phyloP scores from a whole-genome alignment of 345 rosid genomes.

The Draba incana region DNA sequence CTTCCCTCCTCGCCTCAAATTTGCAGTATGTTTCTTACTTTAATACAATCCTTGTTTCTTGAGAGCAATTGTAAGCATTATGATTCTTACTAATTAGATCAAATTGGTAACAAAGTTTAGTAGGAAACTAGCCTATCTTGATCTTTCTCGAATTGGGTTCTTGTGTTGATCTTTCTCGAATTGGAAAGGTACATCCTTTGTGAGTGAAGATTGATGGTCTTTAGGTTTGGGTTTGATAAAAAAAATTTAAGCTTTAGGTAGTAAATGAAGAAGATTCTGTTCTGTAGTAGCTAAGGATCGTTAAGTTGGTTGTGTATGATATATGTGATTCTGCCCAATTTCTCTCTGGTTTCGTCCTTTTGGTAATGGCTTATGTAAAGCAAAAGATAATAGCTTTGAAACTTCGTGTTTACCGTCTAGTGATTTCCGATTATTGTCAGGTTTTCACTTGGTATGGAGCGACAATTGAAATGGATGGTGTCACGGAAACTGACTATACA shows the following conservation, averaged over 20 bases:
- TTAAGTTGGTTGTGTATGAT: slow-evolving; percentile 5
- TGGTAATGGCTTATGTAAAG: background rate
- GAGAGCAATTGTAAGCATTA: background rate
- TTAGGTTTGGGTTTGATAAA: slow-evolving; percentile 18
- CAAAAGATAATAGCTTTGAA: background rate
- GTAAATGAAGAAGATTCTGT: background rate
- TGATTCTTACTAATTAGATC: background rate
- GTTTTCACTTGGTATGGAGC: slow-evolving; percentile 98
- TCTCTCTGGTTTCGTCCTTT: background rate
- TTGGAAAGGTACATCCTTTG: too few relatives aligned
- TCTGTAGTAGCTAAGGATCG: background rate
- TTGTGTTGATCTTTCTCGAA: too few relatives aligned
- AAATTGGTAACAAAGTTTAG: too few relatives aligned
- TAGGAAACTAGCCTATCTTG: background rate
- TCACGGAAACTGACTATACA: slow-evolving; percentile 86
- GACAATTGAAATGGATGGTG: slow-evolving; percentile 83
- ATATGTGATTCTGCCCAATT: slow-evolving; percentile 7
- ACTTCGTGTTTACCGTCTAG: background rate
- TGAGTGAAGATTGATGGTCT: background rate
- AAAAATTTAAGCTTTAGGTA: slow-evolving; percentile 23
- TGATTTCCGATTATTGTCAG: slow-evolving; percentile 46
- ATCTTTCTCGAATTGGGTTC: slow-evolving; percentile 2
- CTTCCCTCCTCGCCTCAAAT: slow-evolving; percentile 83
- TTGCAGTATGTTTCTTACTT: slow-evolving; percentile 59
- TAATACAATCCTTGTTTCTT: slow-evolving; percentile 13